Base-by-base conservation (phyloP, 2,329 filamentous ascomycete species). In the Pseudogymnoascus sp. region DNA sequence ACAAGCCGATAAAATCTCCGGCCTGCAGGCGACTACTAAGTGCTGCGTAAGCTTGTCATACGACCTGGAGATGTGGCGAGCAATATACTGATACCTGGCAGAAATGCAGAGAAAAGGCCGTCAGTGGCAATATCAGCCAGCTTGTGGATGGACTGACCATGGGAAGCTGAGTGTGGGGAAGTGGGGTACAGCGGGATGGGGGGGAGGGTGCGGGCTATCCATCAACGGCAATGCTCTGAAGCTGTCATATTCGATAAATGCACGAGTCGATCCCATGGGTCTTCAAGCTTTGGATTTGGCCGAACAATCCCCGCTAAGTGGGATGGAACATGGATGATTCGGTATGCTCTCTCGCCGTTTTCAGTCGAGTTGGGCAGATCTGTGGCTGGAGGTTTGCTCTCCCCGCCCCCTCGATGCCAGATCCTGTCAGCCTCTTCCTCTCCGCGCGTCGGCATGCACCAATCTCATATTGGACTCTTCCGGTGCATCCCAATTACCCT, bases 1-100 rank as follows among this genome's bases (percentile, higher is more conserved):
- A 54, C 47, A 54, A 54, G 43, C 43, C 43, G 43, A 54, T 54
- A 54, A 54, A 54, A 54, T 54, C 43, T 54, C 43, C 43, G 43
- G 43, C 43, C 43, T 54, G 43, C 43, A 54, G 43, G 39, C 20
- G 12, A 18, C 25, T 6, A 30, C 28, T 4, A 54, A 32, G 25
- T 54, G 9, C 28, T 54, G 43, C 25, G 43, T 54, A 54, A 32
- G 43, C n/a, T 30, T 32, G 43, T 54, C 43, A 54, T 54, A 54
- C 43, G 43, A 54, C 43, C 43, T 54, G 25, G 25, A 32, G 43
- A 54, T 32, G 43, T 54, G 43, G 43, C 43, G 43, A 54, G 43
- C 43, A 54, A 54, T 54, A 54, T 54, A 16, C 43, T 54, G 43
- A 54, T 54, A 54, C 43, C 18, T 54, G 43, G 43, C 43, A 54